phyloP scores from a whole-genome alignment of 2,329 filamentous ascomycete species.

The Ophiostoma perfectum region DNA sequence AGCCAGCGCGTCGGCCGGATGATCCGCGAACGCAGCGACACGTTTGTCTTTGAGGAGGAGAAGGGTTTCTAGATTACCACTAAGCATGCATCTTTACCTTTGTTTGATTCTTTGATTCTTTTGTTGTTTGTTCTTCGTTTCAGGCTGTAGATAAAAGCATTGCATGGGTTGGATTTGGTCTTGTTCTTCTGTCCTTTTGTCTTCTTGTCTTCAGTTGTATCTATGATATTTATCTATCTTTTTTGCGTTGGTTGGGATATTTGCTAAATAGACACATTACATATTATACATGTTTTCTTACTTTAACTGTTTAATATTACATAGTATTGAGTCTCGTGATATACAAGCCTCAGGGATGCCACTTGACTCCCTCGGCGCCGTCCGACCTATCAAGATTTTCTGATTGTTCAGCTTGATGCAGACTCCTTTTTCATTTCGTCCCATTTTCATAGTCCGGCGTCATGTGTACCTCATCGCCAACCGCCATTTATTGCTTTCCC shows the following conservation, averaged over 20 bases:
- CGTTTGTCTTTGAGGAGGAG: constrained; percentile 82
- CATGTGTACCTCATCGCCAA: constrained; percentile 2
- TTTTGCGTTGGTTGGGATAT: no score
- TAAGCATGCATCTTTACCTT: not conserved
- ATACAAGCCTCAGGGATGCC: constrained; percentile 23
- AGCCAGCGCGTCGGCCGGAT: constrained; percentile 75
- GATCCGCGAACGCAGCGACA: constrained; percentile 78
- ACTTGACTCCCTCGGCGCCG: not conserved
- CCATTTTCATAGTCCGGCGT: not conserved
- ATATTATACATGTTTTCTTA: not conserved
- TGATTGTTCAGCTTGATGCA: no score
- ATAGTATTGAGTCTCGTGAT: constrained; percentile 19
- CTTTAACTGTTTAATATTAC: constrained; percentile 20
- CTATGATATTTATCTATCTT: no score
- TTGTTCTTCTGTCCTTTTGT: not conserved
- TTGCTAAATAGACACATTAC: not conserved
- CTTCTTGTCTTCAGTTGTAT: not conserved
- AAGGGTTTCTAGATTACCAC: constrained; percentile 8
- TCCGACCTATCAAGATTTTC: no score
- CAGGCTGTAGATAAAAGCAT: constrained; percentile 8
- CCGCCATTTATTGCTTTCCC: not conserved
- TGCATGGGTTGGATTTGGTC: not conserved
- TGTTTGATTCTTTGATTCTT: not conserved
- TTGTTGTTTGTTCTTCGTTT: not conserved
- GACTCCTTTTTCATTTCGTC: not conserved